Percentiles rank a stretch among this genome's conserved stretches.
Conservation (phyloP, 2,329 filamentous ascomycete genomes). For the Ophiosphaerella korrae region DNA sequence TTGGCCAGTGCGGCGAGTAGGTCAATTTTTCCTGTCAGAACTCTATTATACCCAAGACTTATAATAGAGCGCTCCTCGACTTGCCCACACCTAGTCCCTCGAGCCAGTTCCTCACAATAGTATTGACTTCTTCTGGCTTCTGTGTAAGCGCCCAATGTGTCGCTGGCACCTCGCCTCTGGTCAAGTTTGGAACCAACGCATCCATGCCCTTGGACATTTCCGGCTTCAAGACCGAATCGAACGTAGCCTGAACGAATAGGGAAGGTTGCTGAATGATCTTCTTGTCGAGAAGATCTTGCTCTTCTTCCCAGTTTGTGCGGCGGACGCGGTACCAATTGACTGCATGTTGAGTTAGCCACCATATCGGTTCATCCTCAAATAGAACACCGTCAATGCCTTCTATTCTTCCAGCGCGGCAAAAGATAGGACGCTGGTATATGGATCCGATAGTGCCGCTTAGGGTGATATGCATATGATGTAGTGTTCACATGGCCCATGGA, state of each 20-base stretch:
- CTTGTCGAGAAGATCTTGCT: slow-evolving; percentile 52
- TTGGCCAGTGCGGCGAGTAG: too few relatives aligned
- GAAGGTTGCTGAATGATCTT: slow-evolving; percentile 55
- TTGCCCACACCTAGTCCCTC: slow-evolving; percentile 58
- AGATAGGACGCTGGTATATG: background rate
- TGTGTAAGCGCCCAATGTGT: slow-evolving; percentile 86
- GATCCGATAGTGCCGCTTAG: background rate
- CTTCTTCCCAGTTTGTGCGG: slow-evolving; percentile 77
- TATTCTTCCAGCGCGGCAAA: background rate
- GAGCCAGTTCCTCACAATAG: slow-evolving; percentile 70
- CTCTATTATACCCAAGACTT: slow-evolving; percentile 3
- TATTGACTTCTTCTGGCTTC: slow-evolving; percentile 72
- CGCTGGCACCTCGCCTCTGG: slow-evolving; percentile 67
- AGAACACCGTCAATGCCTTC: background rate
- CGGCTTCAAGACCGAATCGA: slow-evolving; percentile 75
- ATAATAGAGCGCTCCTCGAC: slow-evolving; percentile 55
- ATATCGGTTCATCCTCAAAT: background rate
- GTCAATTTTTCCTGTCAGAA: too few relatives aligned
- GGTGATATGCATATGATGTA: background rate
- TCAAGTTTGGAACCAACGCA: slow-evolving; percentile 67
- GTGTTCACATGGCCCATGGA: background rate
- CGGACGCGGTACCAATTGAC: slow-evolving; percentile 87
- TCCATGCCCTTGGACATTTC: slow-evolving; percentile 75
- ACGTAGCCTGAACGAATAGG: slow-evolving; percentile 74
- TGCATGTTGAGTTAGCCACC: slow-evolving; percentile 28